Base-by-base conservation (phyloP, 2,329 filamentous ascomycete genomes). In the Pseudogymnoascus sp. region DNA sequence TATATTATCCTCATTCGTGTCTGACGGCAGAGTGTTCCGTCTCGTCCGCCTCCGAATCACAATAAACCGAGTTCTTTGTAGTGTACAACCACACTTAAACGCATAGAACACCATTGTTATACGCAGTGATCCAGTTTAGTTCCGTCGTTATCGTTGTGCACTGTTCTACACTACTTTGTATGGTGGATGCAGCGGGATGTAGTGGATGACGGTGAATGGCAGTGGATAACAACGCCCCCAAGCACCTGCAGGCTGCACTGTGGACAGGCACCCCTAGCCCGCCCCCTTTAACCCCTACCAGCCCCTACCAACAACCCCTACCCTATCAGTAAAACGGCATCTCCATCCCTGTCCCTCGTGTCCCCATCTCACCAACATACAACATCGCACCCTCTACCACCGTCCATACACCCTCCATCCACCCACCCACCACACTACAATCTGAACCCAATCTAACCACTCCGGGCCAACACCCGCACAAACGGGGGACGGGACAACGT, bases 251-350 rank as follows among this genome's bases (percentile, higher is more conserved):
- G 23, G 28, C 23, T 50, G 23, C 44, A 50, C 23, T 28, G 44
- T 28, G 44, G 44, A n/a, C 44, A 53, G 44, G 14, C 44, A 53
- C 44, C 44, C 23, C 23, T 28, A 50, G 8, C n/a, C 35, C 11
- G 8, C n/a, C 35, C 11, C 35, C 12, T 14, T 14, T 12, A 35
- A 7, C 37, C 42, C 42, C 42, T 23, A 12, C 11, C 6, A 25
- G n/a, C 37, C 37, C 37, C 38, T 40, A 25, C 23, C 23, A 31
- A 35, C 14, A 44, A 75, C 72, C 69, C 62, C 69, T 70, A 62
- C 73, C 69, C 56, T 73, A 74, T 60, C 75, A 73, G 61, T 77
- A 75, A 63, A 75, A 63, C 76, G 74, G 38, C 73, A 72, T 63
- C 72, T 69, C 73, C 69, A 31, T 72, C 70, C 44, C 70, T 69